Evolutionary conservation across 169 alveolate genomes (phyloP).

Genomic region (Cyclospora cayetanensis): DNA sequence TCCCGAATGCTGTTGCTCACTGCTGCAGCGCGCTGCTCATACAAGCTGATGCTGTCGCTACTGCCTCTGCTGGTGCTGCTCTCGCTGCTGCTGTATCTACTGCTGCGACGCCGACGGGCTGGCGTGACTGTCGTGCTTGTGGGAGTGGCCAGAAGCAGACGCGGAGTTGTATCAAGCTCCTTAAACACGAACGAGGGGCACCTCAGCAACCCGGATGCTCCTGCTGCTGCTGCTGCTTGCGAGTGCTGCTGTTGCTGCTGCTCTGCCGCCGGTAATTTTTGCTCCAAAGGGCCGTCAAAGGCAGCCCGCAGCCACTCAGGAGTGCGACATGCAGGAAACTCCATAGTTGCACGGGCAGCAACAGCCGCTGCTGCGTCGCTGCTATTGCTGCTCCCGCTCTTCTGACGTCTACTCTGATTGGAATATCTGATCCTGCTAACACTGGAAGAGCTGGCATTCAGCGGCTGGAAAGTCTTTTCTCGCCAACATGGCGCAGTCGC

Average conservation of each 20-base stretch:
- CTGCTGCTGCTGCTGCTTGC: slow-evolving; percentile 32
- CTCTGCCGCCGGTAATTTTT: not conserved
- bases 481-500: too few species aligned
- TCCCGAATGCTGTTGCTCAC: slow-evolving; percentile 13
- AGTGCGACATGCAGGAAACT: slow-evolving; percentile 56
- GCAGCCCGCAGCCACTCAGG: slow-evolving; percentile 51
- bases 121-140: not conserved
- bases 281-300: not conserved
- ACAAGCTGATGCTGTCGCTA: not conserved
- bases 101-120: not conserved
- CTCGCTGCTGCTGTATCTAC: not conserved
- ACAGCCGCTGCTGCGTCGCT: too few species aligned
- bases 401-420: too few species aligned
- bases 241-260: slow-evolving; percentile 53
- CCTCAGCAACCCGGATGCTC: not conserved
- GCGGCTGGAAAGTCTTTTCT: too few species aligned
- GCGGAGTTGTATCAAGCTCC: not conserved
- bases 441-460: too few species aligned
- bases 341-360: too few species aligned
- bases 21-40: slow-evolving; percentile 16
- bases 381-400: too few species aligned
- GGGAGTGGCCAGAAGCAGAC: not conserved
- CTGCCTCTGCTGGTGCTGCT: slow-evolving; percentile 2
- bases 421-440: too few species aligned
- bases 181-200: not conserved